A percentile compares a stretch with the other conserved stretches of the same genome.
phyloP scores from a whole-genome alignment of 768 basidiomycete genomes.

The Lentinus brumalis region DNA sequence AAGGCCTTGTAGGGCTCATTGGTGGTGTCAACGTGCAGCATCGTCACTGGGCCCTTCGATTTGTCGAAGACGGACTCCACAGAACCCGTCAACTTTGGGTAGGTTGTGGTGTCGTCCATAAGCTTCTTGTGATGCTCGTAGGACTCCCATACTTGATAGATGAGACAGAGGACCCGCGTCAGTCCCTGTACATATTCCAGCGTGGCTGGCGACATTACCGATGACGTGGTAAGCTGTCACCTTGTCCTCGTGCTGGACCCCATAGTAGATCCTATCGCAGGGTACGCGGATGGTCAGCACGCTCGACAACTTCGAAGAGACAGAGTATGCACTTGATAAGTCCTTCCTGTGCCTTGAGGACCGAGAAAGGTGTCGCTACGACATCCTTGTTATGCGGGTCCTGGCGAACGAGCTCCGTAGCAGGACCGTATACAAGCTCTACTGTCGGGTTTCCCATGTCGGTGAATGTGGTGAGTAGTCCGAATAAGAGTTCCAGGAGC shows the following conservation, averaged over 20 bases:
- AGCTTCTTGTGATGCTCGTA: constrained; percentile 15
- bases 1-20: constrained; percentile 13
- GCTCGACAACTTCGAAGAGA: background rate
- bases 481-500: too few relatives aligned
- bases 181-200: background rate
- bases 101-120: constrained; percentile 14
- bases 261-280: background rate
- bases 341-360: constrained; percentile 17
- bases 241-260: constrained; percentile 18
- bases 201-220: constrained; percentile 3
- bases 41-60: background rate
- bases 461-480: background rate
- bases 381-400: constrained; percentile 13
- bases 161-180: background rate
- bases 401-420: constrained; percentile 18
- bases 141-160: constrained; percentile 16
- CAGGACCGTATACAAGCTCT: constrained; percentile 16
- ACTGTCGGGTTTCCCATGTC: constrained; percentile 17
- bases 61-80: background rate
- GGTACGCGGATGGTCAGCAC: background rate
- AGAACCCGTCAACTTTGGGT: constrained; percentile 6
- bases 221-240: constrained; percentile 15
- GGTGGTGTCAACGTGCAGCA: constrained; percentile 9
- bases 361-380: constrained; percentile 15
- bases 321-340: background rate